Conservation (phyloP, 2,329 filamentous ascomycete genomes). For the Aspergillus puulaauensis region DNA sequence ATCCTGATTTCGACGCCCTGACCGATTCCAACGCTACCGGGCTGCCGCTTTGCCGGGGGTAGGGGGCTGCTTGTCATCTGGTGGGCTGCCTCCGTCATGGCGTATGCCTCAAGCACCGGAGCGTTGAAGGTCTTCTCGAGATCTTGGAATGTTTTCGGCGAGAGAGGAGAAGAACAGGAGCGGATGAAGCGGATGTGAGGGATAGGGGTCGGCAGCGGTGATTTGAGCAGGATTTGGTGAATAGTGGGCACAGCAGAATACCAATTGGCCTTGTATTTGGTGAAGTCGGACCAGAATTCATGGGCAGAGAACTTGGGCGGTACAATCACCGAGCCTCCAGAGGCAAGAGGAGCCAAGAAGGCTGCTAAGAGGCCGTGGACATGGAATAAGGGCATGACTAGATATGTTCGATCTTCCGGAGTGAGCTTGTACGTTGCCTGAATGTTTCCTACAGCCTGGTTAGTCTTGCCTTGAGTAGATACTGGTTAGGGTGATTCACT, state of each 20-base stretch:
- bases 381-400: conserved; percentile 90
- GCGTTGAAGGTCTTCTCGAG: conserved; percentile 74
- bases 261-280: conserved; percentile 75
- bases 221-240: conserved; percentile 82
- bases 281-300: conserved; percentile 80
- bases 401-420: conserved; percentile 71
- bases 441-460: conserved; percentile 62
- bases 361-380: conserved; percentile 84
- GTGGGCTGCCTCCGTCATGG: conserved; percentile 82
- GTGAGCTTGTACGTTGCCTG: conserved; percentile 73
- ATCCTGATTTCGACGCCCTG: conserved; percentile 83
- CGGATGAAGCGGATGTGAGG: conserved; percentile 81
- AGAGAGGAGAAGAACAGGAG: conserved; percentile 80
- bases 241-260: conserved; percentile 93
- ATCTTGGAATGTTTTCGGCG: conserved; percentile 76
- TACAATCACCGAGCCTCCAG: conserved; percentile 76
- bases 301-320: conserved; percentile 76
- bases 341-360: conserved; percentile 73
- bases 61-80: conserved; percentile 59
- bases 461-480: background rate
- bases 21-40: conserved; percentile 77
- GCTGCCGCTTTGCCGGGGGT: conserved; percentile 70
- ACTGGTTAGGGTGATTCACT: conserved; percentile 43
- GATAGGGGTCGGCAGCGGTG: conserved; percentile 64
- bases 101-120: conserved; percentile 84